A percentile compares a stretch with the other conserved stretches of the same genome.
Conservation (phyloP, 306 rosid genomes). For the Vigna unguiculata region DNA sequence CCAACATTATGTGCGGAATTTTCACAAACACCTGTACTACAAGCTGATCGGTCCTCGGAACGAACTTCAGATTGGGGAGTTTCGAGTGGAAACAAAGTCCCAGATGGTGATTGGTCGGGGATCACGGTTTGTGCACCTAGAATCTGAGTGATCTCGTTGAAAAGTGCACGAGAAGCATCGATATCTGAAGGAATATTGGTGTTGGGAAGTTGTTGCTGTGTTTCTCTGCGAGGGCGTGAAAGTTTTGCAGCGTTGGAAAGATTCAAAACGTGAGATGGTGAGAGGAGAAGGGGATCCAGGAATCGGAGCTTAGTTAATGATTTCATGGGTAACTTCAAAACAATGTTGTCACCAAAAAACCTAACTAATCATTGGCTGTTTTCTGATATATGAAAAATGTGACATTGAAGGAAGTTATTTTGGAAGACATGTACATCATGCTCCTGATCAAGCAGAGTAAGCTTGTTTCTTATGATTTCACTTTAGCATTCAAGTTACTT, state of each 20-base stretch:
- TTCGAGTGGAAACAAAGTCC: slow-evolving; percentile 45
- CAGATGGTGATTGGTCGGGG: slow-evolving; percentile 47
- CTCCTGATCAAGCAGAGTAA: no score
- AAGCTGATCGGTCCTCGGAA: slow-evolving; percentile 28
- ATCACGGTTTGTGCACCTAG: slow-evolving; percentile 58
- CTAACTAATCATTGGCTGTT: no score
- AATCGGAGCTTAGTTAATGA: slow-evolving; percentile 36
- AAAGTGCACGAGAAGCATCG: slow-evolving; percentile 44
- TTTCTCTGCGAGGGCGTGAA: slow-evolving; percentile 24
- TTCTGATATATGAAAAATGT: no score
- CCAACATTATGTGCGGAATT: slow-evolving; percentile 46
- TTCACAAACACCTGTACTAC: slow-evolving; percentile 58
- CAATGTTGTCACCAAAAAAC: background rate
- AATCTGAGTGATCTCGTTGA: slow-evolving; percentile 71
- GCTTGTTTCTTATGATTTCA: no score
- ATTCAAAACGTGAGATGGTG: slow-evolving; percentile 32
- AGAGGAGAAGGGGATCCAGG: slow-evolving; percentile 14
- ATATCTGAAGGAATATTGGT: slow-evolving; percentile 21
- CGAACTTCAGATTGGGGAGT: background rate
- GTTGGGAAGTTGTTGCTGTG: slow-evolving; percentile 7
- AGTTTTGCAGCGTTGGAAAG: slow-evolving; percentile 41
- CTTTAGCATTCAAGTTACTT: no score
- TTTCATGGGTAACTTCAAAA: slow-evolving; percentile 44
- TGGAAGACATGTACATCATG: no score
- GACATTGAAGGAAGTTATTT: no score